A percentile compares a stretch with the other conserved stretches of the same genome.
Evolutionary conservation across 1,284 basidiomycete genomes (phyloP).

Genomic region (Rhodotorula glutinis): DNA sequence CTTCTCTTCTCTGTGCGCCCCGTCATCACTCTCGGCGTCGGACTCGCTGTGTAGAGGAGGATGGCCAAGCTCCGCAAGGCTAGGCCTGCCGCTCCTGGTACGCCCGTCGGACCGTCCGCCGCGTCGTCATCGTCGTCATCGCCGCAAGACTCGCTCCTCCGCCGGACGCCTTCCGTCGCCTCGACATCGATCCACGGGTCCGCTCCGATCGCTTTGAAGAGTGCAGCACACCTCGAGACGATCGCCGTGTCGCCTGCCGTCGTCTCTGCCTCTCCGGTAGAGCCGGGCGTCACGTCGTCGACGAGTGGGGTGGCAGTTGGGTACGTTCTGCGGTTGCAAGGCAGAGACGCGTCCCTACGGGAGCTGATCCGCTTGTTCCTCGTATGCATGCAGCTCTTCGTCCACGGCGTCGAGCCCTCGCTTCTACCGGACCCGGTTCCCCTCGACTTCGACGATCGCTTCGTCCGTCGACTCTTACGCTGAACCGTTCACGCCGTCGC

Average conservation of each 20-base stretch:
- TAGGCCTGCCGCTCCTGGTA: background rate
- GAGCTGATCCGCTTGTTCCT: background rate
- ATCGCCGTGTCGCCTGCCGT: background rate
- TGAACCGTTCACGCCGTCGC: background rate
- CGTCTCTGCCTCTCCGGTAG: background rate
- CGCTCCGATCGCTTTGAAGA: background rate
- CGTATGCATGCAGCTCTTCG: background rate
- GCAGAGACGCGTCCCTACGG: too few relatives aligned
- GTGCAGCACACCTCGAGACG: background rate
- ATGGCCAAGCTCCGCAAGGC: background rate
- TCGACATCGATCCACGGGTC: background rate
- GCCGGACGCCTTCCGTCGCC: background rate
- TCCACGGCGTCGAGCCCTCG: background rate
- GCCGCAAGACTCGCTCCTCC: background rate
- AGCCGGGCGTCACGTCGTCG: too few relatives aligned
- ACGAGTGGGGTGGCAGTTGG: too few relatives aligned
- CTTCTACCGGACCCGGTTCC: background rate
- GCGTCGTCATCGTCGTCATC: background rate
- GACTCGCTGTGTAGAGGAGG: too few relatives aligned
- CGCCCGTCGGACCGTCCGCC: background rate
- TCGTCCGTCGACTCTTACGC: background rate
- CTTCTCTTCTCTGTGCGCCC: too few relatives aligned
- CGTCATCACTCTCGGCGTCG: too few relatives aligned
- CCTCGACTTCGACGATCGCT: background rate
- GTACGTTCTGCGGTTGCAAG: too few relatives aligned